A percentile compares a stretch with the other conserved stretches of the same genome.
Conservation (phyloP, 75 land plant species). For the Pinus tabuliformis region DNA sequence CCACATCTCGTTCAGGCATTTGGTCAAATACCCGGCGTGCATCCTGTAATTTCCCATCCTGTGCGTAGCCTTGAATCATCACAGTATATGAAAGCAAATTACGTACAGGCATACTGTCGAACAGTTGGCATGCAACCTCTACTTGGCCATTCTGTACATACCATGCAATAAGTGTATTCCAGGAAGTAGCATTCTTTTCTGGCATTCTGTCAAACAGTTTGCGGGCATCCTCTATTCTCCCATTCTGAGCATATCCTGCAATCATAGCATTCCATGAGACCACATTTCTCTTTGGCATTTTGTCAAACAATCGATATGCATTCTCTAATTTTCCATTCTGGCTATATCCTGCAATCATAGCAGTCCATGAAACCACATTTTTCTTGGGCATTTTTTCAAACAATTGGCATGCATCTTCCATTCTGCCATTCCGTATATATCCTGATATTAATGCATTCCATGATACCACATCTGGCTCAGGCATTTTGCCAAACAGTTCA, state of each 20-base stretch:
- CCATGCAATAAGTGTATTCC: conserved; percentile 39
- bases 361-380: conserved; percentile 16
- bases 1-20: conserved; percentile 22
- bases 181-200: conserved; percentile 24
- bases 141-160: no score
- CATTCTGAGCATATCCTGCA: no score
- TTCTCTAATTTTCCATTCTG: no score
- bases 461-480: conserved; percentile 36
- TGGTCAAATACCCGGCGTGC: conserved; percentile 42
- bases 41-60: conserved; percentile 30
- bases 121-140: no score
- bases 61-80: conserved; percentile 50
- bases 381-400: conserved; percentile 26
- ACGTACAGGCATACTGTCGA: no score
- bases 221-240: no score
- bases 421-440: conserved; percentile 11
- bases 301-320: no score
- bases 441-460: conserved; percentile 43
- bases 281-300: no score
- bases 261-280: no score
- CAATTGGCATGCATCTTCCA: conserved; percentile 29
- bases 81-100: no score
- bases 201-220: no score
- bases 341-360: no score
- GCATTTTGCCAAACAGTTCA: conserved; percentile 25